These are phyloP conservation scores for Hypsizygus ulmarius DNA, from an alignment of 1,284 basidiomycete genomes.

Conservation along the genomic window DNA sequence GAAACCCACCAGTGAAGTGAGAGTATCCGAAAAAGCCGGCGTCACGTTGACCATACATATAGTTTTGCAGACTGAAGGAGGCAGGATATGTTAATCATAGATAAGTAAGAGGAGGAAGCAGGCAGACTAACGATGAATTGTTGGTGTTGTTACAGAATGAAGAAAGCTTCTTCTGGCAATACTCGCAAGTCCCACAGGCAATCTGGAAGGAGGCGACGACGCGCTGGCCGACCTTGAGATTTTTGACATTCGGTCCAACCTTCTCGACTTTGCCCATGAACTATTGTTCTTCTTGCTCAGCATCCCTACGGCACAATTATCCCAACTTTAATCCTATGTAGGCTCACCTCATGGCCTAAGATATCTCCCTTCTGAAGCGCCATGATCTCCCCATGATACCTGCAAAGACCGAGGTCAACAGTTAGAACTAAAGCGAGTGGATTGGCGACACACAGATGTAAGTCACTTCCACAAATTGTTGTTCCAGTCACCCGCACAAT, in stretches of 20 bases:
- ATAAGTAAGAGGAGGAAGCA: no score
- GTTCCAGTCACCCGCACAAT: constrained; percentile 5
- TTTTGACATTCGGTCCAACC: constrained; percentile 61
- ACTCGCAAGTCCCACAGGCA: constrained; percentile 72
- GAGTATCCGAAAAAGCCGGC: constrained; percentile 77
- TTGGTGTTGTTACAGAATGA: constrained; percentile 76
- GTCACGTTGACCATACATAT: constrained; percentile 67
- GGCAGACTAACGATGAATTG: constrained; percentile 51
- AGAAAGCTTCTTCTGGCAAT: constrained; percentile 70
- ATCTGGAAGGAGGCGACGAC: constrained; percentile 80
- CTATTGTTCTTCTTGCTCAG: constrained; percentile 25
- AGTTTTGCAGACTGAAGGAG: constrained; percentile 46
- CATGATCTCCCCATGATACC: constrained; percentile 60
- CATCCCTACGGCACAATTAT: neutral
- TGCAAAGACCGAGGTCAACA: constrained; percentile 10
- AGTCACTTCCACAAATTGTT: constrained; percentile 65
- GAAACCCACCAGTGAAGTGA: constrained; percentile 73
- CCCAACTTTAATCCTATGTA: neutral
- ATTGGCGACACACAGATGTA: constrained; percentile 49
- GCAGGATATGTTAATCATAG: neutral
- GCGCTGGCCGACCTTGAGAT: constrained; percentile 59
- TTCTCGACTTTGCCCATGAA: constrained; percentile 72
- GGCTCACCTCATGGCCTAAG: constrained; percentile 64
- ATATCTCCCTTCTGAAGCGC: constrained; percentile 72
- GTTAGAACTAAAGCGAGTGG: neutral